Evolutionary conservation across 805 yeast genomes (phyloP), one percentile per base, ranked within the genome.

Genomic region (Alloascoidea hylecoeti): DNA sequence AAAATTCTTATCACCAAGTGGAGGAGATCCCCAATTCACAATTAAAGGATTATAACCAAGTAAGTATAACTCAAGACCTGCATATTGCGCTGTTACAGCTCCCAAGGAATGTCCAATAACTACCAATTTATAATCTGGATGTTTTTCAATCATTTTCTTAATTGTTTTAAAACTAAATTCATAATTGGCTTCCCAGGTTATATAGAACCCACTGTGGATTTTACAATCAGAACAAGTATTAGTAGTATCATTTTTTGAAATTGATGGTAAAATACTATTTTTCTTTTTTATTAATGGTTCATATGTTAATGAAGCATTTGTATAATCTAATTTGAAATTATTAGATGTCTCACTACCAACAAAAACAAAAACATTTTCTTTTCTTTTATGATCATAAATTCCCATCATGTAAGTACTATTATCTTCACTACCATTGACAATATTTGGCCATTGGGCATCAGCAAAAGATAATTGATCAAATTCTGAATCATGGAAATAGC

Each of bases 81-180:
- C 30, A 9, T 9, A n/a, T n/a, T 23, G 30, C 30, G 30, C 30
- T 9, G n/a, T 23, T n/a, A n/a, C 30, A 23, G 30, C 30, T 9
- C 30, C 30, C 30, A 23, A n/a, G n/a, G 30, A 23, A 23, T 23
- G 30, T 9, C 30, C 30, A n/a, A 23, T 23, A 23, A 23, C n/a
- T 9, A n/a, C n/a, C n/a, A n/a, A 9, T 23, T 9, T 9, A 23
- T 23, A 23, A n/a, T 23, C 30, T 9, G 30, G 30, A n/a, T 23
- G 30, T 23, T 23, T n/a, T n/a, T 23, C n/a, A 23, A 9, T n/a
- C 30, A 23, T 23, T n/a, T 23, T 23, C 13, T 9, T 9, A 23
- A 9, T 9, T 9, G 13, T 23, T n/a, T 23, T n/a, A 23, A 9
- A 9, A 23, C 9, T 23, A 23, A 23, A 23, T 9, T 23, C 30